These are phyloP conservation scores for Chaetomium sp. DNA, from an alignment of 2,329 filamentous ascomycete species.

Conservation along the genomic window DNA sequence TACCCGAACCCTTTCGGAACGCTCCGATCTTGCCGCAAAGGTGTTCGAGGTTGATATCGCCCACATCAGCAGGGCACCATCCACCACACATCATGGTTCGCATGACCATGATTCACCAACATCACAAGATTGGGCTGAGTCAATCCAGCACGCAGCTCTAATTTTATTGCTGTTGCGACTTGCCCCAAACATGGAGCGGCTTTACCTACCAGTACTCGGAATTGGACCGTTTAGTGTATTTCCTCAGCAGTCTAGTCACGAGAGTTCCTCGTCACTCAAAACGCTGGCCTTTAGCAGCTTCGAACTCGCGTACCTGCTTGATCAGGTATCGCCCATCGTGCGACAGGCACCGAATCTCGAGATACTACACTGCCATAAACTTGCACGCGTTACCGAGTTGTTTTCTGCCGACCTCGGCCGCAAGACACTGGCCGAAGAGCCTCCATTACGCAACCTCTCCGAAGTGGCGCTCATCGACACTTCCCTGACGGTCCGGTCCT, in stretches of 20 bases:
- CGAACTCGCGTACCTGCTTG: background rate
- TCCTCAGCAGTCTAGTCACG: background rate
- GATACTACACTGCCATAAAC: constrained; percentile 1
- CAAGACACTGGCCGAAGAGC: background rate
- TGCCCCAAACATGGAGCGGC: background rate
- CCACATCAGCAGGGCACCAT: background rate
- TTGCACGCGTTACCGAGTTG: background rate
- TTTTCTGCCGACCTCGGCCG: background rate
- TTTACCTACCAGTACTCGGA: background rate
- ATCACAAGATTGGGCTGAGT: background rate
- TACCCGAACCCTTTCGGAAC: background rate
- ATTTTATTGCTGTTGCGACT: background rate
- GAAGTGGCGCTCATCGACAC: background rate
- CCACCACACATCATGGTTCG: background rate
- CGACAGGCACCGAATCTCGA: background rate
- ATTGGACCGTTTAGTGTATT: background rate
- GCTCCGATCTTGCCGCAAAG: background rate
- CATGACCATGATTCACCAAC: background rate
- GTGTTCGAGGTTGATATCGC: background rate
- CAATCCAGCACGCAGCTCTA: background rate
- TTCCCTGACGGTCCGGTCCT: background rate
- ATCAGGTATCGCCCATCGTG: background rate
- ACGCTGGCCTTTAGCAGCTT: background rate
- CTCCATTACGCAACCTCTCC: constrained; percentile 2
- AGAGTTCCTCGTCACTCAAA: background rate